phyloP scores from a whole-genome alignment of 306 rosid species.

The Purshia tridentata region DNA sequence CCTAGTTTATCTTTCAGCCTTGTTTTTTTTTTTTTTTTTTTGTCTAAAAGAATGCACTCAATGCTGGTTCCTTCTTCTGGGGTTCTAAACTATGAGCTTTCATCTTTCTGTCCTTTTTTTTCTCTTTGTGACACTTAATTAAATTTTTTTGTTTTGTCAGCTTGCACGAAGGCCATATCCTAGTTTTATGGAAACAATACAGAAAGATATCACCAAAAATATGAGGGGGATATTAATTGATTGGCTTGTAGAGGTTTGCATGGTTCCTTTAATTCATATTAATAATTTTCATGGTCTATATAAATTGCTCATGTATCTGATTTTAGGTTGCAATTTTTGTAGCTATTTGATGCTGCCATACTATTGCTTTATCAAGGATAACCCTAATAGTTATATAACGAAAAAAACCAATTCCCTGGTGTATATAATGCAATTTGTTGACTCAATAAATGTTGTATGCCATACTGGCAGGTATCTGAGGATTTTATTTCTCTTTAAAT shows the following conservation, averaged over 20 bases:
- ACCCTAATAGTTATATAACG: neutral
- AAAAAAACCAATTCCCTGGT: neutral
- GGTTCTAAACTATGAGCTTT: constrained; percentile 2
- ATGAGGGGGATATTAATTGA: constrained; percentile 91
- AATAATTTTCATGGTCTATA: neutral
- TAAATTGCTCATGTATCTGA: constrained; percentile 4
- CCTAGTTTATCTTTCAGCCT: constrained; percentile 33
- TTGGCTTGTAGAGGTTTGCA: constrained; percentile 96
- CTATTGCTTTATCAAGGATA: neutral
- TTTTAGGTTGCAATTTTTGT: neutral
- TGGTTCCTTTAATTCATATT: constrained; percentile 12
- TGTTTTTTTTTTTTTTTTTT: neutral
- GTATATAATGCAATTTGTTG: neutral
- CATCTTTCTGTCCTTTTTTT: constrained; percentile 19
- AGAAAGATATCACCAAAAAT: constrained; percentile 71
- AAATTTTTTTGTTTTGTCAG: constrained; percentile 32
- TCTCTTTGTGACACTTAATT: constrained; percentile 10
- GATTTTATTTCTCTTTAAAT: neutral
- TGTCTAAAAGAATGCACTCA: neutral
- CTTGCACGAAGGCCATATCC: constrained; percentile 70
- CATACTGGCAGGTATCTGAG: neutral
- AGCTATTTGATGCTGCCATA: constrained; percentile 8
- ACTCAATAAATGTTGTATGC: neutral
- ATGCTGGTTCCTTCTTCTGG: neutral
- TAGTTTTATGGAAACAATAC: constrained; percentile 64